phyloP scores from a whole-genome alignment of 495 filamentous ascomycete genomes.

The Pyrenopolyporus hunteri region DNA sequence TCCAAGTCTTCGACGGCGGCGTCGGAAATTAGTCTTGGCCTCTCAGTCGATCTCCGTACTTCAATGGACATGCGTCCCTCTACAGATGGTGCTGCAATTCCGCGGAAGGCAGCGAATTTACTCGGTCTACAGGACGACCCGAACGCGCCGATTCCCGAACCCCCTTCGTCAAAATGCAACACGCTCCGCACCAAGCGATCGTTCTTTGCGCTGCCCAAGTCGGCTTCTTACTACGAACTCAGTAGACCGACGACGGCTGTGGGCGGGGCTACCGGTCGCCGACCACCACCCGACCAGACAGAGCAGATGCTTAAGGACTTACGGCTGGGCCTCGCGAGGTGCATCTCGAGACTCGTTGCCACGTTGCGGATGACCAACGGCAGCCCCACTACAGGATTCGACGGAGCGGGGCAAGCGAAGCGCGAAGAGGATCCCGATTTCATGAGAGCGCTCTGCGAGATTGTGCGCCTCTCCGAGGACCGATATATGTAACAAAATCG shows the following conservation, averaged over 20 bases:
- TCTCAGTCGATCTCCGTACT: slow-evolving; percentile 21
- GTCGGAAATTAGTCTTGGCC: slow-evolving; percentile 21
- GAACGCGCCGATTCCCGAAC: slow-evolving; percentile 29
- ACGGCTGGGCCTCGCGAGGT: slow-evolving; percentile 46
- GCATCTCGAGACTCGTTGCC: slow-evolving; percentile 46
- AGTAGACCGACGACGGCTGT: slow-evolving; percentile 29
- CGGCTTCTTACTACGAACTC: slow-evolving; percentile 8
- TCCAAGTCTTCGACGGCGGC: slow-evolving; percentile 24
- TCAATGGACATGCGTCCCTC: slow-evolving; percentile 27
- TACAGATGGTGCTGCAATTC: slow-evolving; percentile 37
- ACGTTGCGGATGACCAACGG: slow-evolving; percentile 44
- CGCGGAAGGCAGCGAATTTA: slow-evolving; percentile 49
- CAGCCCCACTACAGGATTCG: slow-evolving; percentile 6
- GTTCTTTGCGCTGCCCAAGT: slow-evolving; percentile 16
- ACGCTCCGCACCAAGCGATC: slow-evolving; percentile 33
- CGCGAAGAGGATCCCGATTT: slow-evolving; percentile 45
- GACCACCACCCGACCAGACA: slow-evolving; percentile 15
- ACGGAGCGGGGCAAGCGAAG: slow-evolving; percentile 19
- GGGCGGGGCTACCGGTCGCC: slow-evolving; percentile 3
- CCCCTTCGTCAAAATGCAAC: slow-evolving; percentile 26
- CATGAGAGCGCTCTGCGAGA: slow-evolving; percentile 51
- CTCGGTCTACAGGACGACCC: slow-evolving; percentile 46
- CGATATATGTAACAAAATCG: slow-evolving; percentile 20
- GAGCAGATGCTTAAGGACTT: slow-evolving; percentile 41
- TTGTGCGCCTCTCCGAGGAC: slow-evolving; percentile 50